Evolutionary conservation across 2,329 filamentous ascomycete species (phyloP), one percentile per base, ranked within the genome.

Genomic region (Cyclaneusma minus): DNA sequence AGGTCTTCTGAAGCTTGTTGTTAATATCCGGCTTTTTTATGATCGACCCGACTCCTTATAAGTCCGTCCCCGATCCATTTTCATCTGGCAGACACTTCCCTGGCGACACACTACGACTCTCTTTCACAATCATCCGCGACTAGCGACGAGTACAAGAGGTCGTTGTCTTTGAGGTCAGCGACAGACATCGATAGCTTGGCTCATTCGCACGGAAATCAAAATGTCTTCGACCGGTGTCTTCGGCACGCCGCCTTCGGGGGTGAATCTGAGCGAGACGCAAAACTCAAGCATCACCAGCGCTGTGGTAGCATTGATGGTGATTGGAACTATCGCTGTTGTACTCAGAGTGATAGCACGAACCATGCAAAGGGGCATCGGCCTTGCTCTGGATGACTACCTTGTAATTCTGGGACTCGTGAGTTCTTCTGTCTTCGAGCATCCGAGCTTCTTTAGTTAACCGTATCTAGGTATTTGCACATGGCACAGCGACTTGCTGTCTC

Each of bases 381-480:
- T 36, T 7, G 29, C 21, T 9, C 6, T 18, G 14, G 35, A 38
- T 30, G 35, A 38, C 21, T 36, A 30, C 16, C 13, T 36, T 10
- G 30, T 36, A 5, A 10, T 32, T 14, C n/a, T 28, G 15, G 27
- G 20, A 19, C 23, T 34, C 22, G 35, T 29, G 7, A 33, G 28
- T 25, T 26, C 11, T n/a, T 8, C 4, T 8, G 18, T 14, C 13
- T n/a, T 24, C 5, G 7, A 23, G 21, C 9, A 9, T 23, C 7
- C 12, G 10, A 8, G 13, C 9, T 7, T 13, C 12, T 23, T 23
- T 23, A 13, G 7, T 8, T 13, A 23, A 7, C 7, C 7, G 9
- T 10, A 9, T 7, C 5, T 22, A 31, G 29, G 8, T 28, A 13
- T 31, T 28, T 16, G 22, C 29, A 5, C 16, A 12, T 4, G 29